Evolutionary conservation across 805 yeast species (phyloP), one percentile per base, ranked within the genome.

Genomic region (Kodamaea neixiangensis): DNA sequence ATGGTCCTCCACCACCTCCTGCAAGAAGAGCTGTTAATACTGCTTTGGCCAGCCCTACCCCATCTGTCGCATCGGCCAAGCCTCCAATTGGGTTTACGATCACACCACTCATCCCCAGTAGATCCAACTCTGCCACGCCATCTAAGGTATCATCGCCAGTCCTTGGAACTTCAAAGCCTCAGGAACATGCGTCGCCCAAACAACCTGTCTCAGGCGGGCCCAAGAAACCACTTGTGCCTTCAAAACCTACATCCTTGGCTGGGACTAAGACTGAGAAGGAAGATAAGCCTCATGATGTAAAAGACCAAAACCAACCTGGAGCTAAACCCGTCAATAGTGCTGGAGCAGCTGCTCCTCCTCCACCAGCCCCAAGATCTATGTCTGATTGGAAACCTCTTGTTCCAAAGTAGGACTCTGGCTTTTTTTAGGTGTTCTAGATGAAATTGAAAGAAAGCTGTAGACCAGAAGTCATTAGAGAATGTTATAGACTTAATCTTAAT

Each of bases 301-400:
- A 21, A 39, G 15, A n/a, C 33, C 22, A 22, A 14, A 37, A 44
- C 19, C 34, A 17, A 19, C 21, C 18, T 13, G 9, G 11, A 31
- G 14, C 29, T n/a, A 33, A 19, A 18, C 19, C 41, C 19, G 41
- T 37, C 5, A 37, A 37, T 21, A 44, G 43, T 15, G 5, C 46
- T 34, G 34, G 41, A 7, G 17, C 20, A 2, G 15, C 29, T 5
- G 45, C 41, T n/a, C 42, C 54, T 18, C 44, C 45, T n/a, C 39
- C 48, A 6, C 49, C 53, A 19, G 44, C 40, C 9, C 49, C 58
- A 41, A 18, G 51, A 37, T 42, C 67, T 1, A 66, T 77, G 73
- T 71, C 78, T 5, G 77, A 78, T 20, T 79, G 83, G 83, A 76
- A 75, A 47, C 82, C 83, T 4, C 63, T 78, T 46, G 68, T 75